A percentile compares a stretch with the other conserved stretches of the same genome.
Evolutionary conservation across 1,284 basidiomycete species (phyloP).

Genomic region (Xerocomus subilludens): DNA sequence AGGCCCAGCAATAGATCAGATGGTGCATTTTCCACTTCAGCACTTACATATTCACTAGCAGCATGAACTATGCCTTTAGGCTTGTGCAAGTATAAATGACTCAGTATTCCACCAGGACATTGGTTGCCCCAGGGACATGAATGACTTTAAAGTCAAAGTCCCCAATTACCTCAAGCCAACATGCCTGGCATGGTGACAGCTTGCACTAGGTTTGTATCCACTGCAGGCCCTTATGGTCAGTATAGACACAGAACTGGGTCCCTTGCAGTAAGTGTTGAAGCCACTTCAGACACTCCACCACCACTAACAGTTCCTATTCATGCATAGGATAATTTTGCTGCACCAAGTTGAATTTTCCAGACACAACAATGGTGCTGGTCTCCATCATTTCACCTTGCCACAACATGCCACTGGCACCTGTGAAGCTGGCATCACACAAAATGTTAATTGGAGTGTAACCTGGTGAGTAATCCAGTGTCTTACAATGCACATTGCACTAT

Average conservation of each 20-base stretch:
- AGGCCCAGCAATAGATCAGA: background rate
- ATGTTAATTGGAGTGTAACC: background rate
- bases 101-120: background rate
- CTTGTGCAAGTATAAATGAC: background rate
- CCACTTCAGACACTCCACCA: constrained; percentile 18
- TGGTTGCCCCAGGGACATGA: background rate
- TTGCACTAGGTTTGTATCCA: background rate
- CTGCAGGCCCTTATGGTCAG: constrained; percentile 55
- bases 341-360: background rate
- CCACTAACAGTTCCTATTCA: constrained; percentile 34
- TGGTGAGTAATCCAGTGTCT: background rate
- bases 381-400: constrained; percentile 50
- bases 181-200: background rate
- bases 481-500: background rate
- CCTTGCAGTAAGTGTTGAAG: constrained; percentile 40
- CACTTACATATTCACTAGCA: background rate
- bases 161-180: background rate
- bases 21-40: background rate
- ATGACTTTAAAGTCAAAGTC: background rate
- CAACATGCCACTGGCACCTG: background rate
- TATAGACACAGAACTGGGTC: constrained; percentile 49
- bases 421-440: background rate
- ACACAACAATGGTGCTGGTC: constrained; percentile 58
- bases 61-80: background rate
- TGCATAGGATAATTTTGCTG: constrained; percentile 53